phyloP scores from a whole-genome alignment of 2,329 filamentous ascomycete genomes.

The Aspergillus cejpii region DNA sequence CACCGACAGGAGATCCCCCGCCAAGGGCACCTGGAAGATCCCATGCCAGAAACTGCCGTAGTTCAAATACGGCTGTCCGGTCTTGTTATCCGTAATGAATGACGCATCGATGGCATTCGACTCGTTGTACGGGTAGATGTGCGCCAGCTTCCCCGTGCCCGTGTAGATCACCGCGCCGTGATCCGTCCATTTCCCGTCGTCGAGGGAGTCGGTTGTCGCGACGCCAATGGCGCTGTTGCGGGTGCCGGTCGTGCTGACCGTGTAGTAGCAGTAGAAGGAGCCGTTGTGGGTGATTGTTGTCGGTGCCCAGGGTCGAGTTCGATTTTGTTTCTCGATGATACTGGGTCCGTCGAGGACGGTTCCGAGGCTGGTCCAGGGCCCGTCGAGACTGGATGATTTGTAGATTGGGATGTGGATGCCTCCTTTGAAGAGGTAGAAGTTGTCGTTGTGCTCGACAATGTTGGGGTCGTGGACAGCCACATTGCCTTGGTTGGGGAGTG shows the following conservation, averaged over 20 bases:
- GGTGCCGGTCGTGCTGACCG: constrained; percentile 24
- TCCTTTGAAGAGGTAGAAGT: constrained; percentile 33
- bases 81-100: constrained; percentile 24
- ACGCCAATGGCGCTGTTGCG: constrained; percentile 35
- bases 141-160: constrained; percentile 19
- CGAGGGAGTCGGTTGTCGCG: constrained; percentile 25
- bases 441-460: constrained; percentile 24
- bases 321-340: constrained; percentile 27
- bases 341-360: constrained; percentile 27
- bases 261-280: constrained; percentile 36
- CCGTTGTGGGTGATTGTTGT: constrained; percentile 26
- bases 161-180: constrained; percentile 33
- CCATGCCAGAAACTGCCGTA: constrained; percentile 35
- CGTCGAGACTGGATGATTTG: constrained; percentile 23
- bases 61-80: constrained; percentile 26
- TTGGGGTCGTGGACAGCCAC: constrained; percentile 32
- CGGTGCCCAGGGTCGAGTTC: constrained; percentile 32
- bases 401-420: constrained; percentile 24
- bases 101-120: constrained; percentile 36
- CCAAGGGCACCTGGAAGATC: constrained; percentile 33
- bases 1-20: constrained; percentile 27
- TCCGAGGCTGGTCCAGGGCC: constrained; percentile 31
- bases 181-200: constrained; percentile 27
- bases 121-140: constrained; percentile 27
- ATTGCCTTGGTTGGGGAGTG: constrained; percentile 26